These are phyloP conservation scores for Poa annua DNA, from an alignment of 176 grass and related monocot genomes.

Conservation along the genomic window DNA sequence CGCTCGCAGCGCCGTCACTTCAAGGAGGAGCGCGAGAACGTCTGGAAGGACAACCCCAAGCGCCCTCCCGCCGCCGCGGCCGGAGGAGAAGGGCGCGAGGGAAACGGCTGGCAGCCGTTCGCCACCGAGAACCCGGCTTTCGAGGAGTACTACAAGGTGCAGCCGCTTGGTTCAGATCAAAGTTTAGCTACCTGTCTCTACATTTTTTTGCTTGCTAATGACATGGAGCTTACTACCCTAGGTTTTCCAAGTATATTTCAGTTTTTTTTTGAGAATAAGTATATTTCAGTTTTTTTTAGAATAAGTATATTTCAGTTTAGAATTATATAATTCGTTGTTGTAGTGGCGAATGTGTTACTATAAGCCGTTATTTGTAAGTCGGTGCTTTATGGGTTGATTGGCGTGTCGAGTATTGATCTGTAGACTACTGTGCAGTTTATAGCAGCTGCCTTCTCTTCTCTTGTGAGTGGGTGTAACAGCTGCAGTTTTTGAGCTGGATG, in stretches of 20 bases:
- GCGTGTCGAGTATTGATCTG: not conserved
- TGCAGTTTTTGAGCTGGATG: not conserved
- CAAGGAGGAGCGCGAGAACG: constrained; percentile 91
- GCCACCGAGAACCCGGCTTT: constrained; percentile 82
- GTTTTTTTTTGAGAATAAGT: too few species aligned
- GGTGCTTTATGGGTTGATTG: not conserved
- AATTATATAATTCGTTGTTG: not conserved
- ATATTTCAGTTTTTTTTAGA: too few species aligned
- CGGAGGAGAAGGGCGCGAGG: constrained; percentile 30
- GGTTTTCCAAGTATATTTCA: too few species aligned
- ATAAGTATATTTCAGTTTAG: constrained; percentile 20
- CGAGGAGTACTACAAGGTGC: constrained; percentile 97
- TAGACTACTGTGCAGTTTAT: not conserved
- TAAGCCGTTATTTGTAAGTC: not conserved
- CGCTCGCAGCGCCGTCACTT: constrained; percentile 98
- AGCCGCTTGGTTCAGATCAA: constrained; percentile 9
- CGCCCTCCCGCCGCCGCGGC: constrained; percentile 32
- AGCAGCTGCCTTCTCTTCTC: not conserved
- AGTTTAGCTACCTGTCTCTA: not conserved
- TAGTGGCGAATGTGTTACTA: not conserved
- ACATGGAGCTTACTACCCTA: not conserved
- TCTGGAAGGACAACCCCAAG: constrained; percentile 80
- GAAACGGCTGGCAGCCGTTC: constrained; percentile 71
- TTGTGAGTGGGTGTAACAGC: not conserved
- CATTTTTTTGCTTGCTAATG: not conserved